Percentiles rank a stretch among this genome's conserved stretches.
Conservation (phyloP, 768 basidiomycete species). For the Epithele typhae region DNA sequence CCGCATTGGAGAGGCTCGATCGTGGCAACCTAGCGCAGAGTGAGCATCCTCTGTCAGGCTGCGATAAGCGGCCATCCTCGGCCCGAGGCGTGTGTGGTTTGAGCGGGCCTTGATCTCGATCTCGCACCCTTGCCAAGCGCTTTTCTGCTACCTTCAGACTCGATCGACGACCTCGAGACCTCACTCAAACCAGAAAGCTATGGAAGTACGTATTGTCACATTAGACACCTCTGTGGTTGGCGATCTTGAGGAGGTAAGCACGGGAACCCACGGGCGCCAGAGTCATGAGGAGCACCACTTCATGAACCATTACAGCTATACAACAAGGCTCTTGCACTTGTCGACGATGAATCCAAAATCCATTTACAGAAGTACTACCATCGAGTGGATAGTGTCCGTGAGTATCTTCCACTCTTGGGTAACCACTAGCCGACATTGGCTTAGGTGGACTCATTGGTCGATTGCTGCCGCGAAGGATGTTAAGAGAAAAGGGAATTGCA, state of each 20-base stretch:
- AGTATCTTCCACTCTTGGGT: conserved; percentile 19
- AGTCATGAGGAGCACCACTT: neutral
- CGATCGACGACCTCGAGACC: too few species aligned
- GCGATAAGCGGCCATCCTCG: too few species aligned
- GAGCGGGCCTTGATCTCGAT: too few species aligned
- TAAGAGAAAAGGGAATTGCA: conserved; percentile 53
- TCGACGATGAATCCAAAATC: conserved; percentile 53
- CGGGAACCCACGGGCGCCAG: too few species aligned
- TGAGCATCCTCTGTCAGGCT: too few species aligned
- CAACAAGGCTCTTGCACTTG: conserved; percentile 47
- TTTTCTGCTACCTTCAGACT: too few species aligned
- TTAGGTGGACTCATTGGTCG: conserved; percentile 74
- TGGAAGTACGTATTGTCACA: conserved; percentile 40
- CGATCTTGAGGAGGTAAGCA: conserved; percentile 29
- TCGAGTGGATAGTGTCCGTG: conserved; percentile 74
- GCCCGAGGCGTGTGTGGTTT: too few species aligned
- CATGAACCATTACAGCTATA: conserved; percentile 40
- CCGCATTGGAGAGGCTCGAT: too few species aligned
- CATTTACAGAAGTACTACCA: conserved; percentile 65
- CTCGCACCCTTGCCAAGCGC: too few species aligned
- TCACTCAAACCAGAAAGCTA: too few species aligned
- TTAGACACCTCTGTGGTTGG: conserved; percentile 31
- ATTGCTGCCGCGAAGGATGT: conserved; percentile 63
- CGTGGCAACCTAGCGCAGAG: too few species aligned
- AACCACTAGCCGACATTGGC: neutral